phyloP scores from a whole-genome alignment of 2,329 filamentous ascomycete genomes.

The Cercospora sp. region DNA sequence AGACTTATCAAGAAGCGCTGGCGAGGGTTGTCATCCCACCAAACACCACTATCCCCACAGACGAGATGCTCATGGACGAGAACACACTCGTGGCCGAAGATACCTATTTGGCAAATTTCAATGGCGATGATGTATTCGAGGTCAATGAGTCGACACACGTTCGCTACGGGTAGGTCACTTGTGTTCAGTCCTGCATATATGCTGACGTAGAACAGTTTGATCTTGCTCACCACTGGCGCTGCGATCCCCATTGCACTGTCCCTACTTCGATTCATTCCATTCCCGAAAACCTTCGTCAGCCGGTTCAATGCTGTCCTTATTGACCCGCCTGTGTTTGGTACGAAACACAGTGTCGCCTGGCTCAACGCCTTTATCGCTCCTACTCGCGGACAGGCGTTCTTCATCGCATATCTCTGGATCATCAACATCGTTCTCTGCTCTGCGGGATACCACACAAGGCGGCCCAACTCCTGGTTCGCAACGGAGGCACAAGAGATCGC shows the following conservation, averaged over 20 bases:
- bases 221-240: slow-evolving; percentile 26
- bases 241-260: slow-evolving; percentile 26
- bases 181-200: neutral
- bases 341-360: slow-evolving; percentile 11
- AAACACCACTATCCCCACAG: slow-evolving; percentile 13
- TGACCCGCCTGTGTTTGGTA: slow-evolving; percentile 21
- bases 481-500: neutral
- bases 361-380: slow-evolving; percentile 27
- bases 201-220: slow-evolving; percentile 21
- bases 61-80: slow-evolving; percentile 33
- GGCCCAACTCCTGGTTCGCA: slow-evolving; percentile 35
- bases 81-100: slow-evolving; percentile 37
- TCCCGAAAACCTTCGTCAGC: slow-evolving; percentile 15
- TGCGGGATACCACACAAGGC: slow-evolving; percentile 26
- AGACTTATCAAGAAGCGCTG: slow-evolving; percentile 34
- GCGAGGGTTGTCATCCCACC: slow-evolving; percentile 30
- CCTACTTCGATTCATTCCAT: slow-evolving; percentile 22
- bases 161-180: slow-evolving; percentile 34
- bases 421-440: slow-evolving; percentile 38
- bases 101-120: slow-evolving; percentile 33
- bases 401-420: slow-evolving; percentile 34
- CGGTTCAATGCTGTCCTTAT: slow-evolving; percentile 24
- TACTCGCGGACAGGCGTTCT: slow-evolving; percentile 32
- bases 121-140: slow-evolving; percentile 35
- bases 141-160: slow-evolving; percentile 35